Evolutionary conservation across 1,284 basidiomycete species (phyloP).

Genomic region (Melampsora larici-populina): DNA sequence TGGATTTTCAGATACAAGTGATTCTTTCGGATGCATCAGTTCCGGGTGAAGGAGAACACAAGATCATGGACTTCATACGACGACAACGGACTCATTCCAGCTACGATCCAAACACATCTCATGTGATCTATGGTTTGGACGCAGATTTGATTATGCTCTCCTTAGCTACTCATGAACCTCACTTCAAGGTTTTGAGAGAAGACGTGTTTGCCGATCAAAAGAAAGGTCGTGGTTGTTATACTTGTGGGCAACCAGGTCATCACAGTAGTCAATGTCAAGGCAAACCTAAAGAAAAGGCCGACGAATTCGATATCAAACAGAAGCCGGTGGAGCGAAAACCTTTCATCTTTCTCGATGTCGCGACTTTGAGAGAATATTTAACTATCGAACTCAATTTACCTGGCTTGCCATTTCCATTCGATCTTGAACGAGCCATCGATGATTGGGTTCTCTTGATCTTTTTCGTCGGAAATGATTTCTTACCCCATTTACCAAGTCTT

Average conservation of each 20-base stretch:
- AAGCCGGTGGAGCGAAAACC: conserved; percentile 80
- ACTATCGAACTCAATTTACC: conserved; percentile 87
- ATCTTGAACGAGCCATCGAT: conserved; percentile 94
- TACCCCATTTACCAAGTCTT: conserved; percentile 93
- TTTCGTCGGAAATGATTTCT: conserved; percentile 99
- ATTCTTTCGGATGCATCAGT: conserved; percentile 96
- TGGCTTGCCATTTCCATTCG: conserved; percentile 77
- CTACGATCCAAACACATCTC: conserved; percentile 89
- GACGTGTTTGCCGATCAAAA: conserved; percentile 82
- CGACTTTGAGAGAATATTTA: conserved; percentile 92
- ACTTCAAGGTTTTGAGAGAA: conserved; percentile 95
- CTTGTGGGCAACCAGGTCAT: conserved; percentile 91
- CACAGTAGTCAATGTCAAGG: conserved; percentile 78
- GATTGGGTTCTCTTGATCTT: conserved; percentile 99
- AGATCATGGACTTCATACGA: conserved; percentile 98
- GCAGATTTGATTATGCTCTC: conserved; percentile 99
- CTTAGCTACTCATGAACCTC: conserved; percentile 93
- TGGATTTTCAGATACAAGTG: conserved; percentile 69
- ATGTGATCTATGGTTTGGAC: conserved; percentile 98
- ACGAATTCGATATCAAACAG: conserved; percentile 59
- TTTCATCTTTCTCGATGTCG: conserved; percentile 98
- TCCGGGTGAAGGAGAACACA: conserved; percentile 98
- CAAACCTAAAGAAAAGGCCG: conserved; percentile 51
- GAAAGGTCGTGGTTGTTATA: conserved; percentile 73
- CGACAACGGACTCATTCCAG: conserved; percentile 79